phyloP scores from a whole-genome alignment of 305 asterid genomes.

The Petunia hybrid region DNA sequence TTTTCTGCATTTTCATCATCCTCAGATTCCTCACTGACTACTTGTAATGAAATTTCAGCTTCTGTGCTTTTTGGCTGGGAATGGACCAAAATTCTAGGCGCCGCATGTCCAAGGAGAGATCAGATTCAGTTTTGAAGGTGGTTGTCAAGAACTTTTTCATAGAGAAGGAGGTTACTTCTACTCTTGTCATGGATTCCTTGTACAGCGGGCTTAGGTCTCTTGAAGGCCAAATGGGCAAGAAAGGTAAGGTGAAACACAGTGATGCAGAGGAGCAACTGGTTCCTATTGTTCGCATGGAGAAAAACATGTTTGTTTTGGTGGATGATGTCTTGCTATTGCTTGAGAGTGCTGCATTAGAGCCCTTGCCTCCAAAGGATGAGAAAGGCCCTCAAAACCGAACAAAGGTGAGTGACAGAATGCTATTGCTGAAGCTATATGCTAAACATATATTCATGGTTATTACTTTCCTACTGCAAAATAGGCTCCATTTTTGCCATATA shows the following conservation, averaged over 20 bases:
- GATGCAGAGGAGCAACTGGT: constrained; percentile 68
- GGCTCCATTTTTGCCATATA: neutral
- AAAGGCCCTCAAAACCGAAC: constrained; percentile 97
- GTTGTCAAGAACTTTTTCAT: constrained; percentile 89
- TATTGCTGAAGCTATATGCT: neutral
- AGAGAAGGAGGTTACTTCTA: constrained; percentile 97
- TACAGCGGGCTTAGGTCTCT: constrained; percentile 94
- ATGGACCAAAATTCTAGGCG: constrained; percentile 74
- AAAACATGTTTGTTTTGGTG: constrained; percentile 78
- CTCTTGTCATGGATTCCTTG: constrained; percentile 97
- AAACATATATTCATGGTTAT: constrained; percentile 13
- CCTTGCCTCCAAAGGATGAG: constrained; percentile 97
- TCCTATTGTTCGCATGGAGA: constrained; percentile 75
- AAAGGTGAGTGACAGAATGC: constrained; percentile 57
- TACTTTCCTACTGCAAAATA: neutral
- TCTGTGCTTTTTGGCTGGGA: constrained; percentile 81
- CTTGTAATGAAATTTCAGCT: constrained; percentile 57
- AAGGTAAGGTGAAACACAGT: constrained; percentile 58
- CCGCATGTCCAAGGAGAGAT: constrained; percentile 80
- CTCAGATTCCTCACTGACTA: neutral
- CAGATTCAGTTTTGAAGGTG: constrained; percentile 79
- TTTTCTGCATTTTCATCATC: constrained; percentile 9
- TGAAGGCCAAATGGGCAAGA: constrained; percentile 79
- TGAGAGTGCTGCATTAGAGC: constrained; percentile 92
- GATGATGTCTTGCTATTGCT: constrained; percentile 90